Evolutionary conservation across 2,329 filamentous ascomycete genomes (phyloP), one percentile per base, ranked within the genome.

Genomic region (Colletotrichum musae): DNA sequence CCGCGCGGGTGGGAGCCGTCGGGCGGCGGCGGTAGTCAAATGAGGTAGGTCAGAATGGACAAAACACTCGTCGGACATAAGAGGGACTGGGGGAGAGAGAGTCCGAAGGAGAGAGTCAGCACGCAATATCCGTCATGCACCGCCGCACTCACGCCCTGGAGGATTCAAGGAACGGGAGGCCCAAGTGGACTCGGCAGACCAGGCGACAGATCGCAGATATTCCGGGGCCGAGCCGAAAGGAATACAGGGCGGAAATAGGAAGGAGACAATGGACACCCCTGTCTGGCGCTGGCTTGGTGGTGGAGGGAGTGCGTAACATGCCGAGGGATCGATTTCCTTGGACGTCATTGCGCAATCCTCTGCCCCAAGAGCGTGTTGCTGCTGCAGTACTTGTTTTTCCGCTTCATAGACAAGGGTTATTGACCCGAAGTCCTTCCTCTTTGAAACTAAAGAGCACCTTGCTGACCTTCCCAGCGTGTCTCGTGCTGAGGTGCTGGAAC

Each of bases 221-320:
- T 67, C 32, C 39, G 24, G 59, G 26, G 47, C 59, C 45, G 52
- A 32, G 59, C 36, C 45, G 57, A 24, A 12, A 21, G 21, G 28
- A 6, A 43, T 15, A 43, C 41, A 43, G 5, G 39, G 36, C 32
- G 28, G 28, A 28, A 68, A 53, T 48, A 59, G 60, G 65, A 65
- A 65, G 65, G 65, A 68, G 60, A 65, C 50, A 43, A 52, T 36
- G 15, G 12, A 58, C 16, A 43, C 41, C 45, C 58, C 16, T 36
- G 47, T 28, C 47, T 16, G 15, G 16, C 52, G 45, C 21, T 24
- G 58, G 41, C 36, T 32, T 32, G 32, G 32, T 12, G 32, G 9
- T 36, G 32, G 32, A 36, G 32, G 32, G 32, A 36, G 7, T 36
- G 32, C 10, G 32, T 36, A 36, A 36, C 32, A 36, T 36, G 48